These are phyloP conservation scores for Dittrichia graveolens DNA, from an alignment of 129 eudicot species.

Conservation along the genomic window DNA sequence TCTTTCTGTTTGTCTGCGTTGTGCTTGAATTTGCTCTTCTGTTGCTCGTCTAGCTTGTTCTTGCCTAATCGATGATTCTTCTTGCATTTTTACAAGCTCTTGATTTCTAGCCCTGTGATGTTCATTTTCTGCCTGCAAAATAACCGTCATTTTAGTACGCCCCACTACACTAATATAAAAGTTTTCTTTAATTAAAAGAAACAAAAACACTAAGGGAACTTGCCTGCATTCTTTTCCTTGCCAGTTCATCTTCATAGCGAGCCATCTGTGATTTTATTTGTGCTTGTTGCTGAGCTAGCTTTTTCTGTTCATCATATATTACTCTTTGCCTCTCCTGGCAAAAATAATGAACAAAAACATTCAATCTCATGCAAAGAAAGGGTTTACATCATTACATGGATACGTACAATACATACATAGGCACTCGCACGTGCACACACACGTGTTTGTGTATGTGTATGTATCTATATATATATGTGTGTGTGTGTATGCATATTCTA, in stretches of 20 bases:
- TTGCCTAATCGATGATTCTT: slow-evolving; percentile 86
- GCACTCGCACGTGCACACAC: too few relatives aligned
- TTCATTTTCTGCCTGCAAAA: slow-evolving; percentile 88
- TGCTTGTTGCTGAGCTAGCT: slow-evolving; percentile 84
- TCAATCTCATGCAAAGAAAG: not conserved
- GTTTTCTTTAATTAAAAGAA: not conserved
- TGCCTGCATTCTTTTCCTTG: slow-evolving; percentile 97
- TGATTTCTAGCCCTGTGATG: slow-evolving; percentile 90
- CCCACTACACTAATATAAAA: not conserved
- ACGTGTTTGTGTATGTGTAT: too few relatives aligned
- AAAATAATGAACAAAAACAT: slow-evolving; percentile 25
- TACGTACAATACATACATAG: not conserved
- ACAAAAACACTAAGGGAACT: not conserved
- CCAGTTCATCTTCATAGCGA: slow-evolving; percentile 84
- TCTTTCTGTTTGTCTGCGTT: slow-evolving; percentile 86
- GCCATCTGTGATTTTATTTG: slow-evolving; percentile 95
- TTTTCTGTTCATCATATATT: slow-evolving; percentile 84
- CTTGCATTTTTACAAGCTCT: slow-evolving; percentile 97
- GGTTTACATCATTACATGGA: not conserved
- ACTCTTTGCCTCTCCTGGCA: slow-evolving; percentile 89
- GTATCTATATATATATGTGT: too few relatives aligned
- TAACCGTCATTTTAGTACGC: not conserved
- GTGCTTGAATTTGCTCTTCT: slow-evolving; percentile 97
- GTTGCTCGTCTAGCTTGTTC: slow-evolving; percentile 93
- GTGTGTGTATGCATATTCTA: not conserved